Evolutionary conservation across 192 early-diverging fungal species (phyloP).

Genomic region (Dimargaris xerosporica): DNA sequence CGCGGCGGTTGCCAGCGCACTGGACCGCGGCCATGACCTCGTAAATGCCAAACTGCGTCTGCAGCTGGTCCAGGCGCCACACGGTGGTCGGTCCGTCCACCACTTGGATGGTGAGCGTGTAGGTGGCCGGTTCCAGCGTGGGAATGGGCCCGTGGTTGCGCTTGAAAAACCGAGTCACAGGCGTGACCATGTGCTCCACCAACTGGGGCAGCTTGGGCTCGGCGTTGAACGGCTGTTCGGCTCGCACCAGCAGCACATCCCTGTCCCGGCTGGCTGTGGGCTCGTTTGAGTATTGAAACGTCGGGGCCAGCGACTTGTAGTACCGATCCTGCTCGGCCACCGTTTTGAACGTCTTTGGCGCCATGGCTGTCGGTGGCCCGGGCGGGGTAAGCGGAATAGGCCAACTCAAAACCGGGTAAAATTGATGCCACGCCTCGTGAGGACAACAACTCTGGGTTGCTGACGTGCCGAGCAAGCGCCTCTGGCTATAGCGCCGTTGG

Average conservation of each 20-base stretch:
- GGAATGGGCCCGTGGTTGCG: constrained; percentile 87
- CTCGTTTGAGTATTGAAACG: constrained; percentile 48
- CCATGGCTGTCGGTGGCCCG: no score
- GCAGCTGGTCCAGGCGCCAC: neutral
- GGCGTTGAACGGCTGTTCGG: constrained; percentile 71
- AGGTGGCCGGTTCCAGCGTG: constrained; percentile 36
- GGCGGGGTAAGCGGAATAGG: neutral
- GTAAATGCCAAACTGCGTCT: neutral
- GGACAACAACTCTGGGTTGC: no score
- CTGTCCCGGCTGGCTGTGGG: constrained; percentile 41
- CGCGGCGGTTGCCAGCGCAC: constrained; percentile 75
- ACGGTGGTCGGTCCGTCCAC: neutral
- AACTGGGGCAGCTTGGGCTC: constrained; percentile 50
- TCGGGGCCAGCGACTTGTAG: constrained; percentile 5
- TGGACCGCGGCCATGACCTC: constrained; percentile 8
- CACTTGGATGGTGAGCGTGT: constrained; percentile 41
- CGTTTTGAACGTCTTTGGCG: neutral
- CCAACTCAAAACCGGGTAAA: neutral
- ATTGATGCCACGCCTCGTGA: no score
- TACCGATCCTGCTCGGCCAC: constrained; percentile 5
- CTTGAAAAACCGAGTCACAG: constrained; percentile 60
- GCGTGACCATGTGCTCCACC: constrained; percentile 54
- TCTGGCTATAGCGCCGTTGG: no score
- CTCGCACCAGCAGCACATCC: constrained; percentile 40
- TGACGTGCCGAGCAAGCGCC: no score